A percentile compares a stretch with the other conserved stretches of the same genome.
Evolutionary conservation across 345 rosid species (phyloP).

Genomic region (Eucalyptus guilfoylei): DNA sequence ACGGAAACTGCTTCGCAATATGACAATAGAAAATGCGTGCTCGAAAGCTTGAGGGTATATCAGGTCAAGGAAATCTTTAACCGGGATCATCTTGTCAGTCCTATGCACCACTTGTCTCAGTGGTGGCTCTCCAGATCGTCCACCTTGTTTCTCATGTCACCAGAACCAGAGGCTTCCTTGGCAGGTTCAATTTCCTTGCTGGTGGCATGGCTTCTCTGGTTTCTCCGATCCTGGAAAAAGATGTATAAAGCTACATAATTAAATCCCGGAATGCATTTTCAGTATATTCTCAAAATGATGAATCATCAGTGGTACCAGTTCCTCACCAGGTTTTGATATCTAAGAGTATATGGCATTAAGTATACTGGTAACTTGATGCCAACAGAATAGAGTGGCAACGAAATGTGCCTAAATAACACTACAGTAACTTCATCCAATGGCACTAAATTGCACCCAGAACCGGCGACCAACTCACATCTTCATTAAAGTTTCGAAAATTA

Average conservation of each 20-base stretch:
- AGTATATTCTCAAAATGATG: not conserved
- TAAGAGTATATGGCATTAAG: not conserved
- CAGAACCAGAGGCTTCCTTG: conserved; percentile 29
- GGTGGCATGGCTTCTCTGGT: conserved; percentile 44
- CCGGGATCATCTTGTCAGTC: not conserved
- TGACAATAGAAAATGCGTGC: not conserved
- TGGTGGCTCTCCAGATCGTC: conserved; percentile 1
- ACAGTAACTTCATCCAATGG: not conserved
- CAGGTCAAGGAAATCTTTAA: not conserved
- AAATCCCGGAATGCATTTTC: not conserved
- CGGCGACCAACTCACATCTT: not conserved
- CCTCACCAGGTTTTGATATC: not conserved
- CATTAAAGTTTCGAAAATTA: not conserved
- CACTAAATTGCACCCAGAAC: not conserved
- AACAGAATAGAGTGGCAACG: not conserved
- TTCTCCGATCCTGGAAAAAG: conserved; percentile 54
- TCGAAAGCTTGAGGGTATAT: not conserved
- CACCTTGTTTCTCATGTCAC: conserved; percentile 14
- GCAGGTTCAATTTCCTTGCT: conserved; percentile 65
- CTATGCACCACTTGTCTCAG: not conserved
- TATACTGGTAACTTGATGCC: not conserved
- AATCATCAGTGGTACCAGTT: not conserved
- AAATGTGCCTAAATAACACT: not conserved
- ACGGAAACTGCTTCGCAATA: not conserved
- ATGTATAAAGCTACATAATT: not conserved